Base-by-base conservation (phyloP, 805 yeast species). In the Hanseniaspora osmophila region DNA sequence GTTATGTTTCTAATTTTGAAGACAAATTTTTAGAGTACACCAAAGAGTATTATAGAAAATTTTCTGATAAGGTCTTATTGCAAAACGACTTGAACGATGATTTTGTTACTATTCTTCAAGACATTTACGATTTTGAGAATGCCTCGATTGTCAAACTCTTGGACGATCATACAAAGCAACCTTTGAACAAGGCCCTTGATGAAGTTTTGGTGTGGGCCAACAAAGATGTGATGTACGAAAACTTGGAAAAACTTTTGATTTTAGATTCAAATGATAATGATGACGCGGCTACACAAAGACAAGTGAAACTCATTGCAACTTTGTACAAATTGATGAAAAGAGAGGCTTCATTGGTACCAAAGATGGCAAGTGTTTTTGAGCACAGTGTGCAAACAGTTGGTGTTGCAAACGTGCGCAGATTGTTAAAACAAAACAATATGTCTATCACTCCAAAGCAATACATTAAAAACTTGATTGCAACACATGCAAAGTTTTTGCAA, bases 1-100 rank as follows among this genome's bases (percentile, higher is more conserved):
- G 88, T 30, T 92, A 92, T 64, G 77, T 82, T 51, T 78, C 78
- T 47, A 73, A 74, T 54, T 92, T 90, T 57, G 96, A 92, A 61
- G 70, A 66, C 39, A 76, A 78, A 37, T 92, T 86, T 59, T 69
- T 92, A 51, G 77, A 74, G 19, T 79, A 76, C 44, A 81, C 92
- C 2, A 72, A 68, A 47, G 74, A 70, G 33, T 63, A 60, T 44
- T 63, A 63, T 43, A n/a, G 7, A 13, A n/a, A 10, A 6, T 35
- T n/a, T 35, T 35, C 38, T 10, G 7, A 35, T 6, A n/a, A 35
- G 4, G 6, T n/a, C 15, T n/a, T 35, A 18, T 3, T 9, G 16
- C 16, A n/a, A 15, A 10, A n/a, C n/a, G 16, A 15, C 15, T 15
- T 35, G 18, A 15, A 35, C 16, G 18, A 6, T 35, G 38, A 35